These are phyloP conservation scores for Gloeopeniophorella convolvens DNA, from an alignment of 768 basidiomycete genomes.

Conservation along the genomic window DNA sequence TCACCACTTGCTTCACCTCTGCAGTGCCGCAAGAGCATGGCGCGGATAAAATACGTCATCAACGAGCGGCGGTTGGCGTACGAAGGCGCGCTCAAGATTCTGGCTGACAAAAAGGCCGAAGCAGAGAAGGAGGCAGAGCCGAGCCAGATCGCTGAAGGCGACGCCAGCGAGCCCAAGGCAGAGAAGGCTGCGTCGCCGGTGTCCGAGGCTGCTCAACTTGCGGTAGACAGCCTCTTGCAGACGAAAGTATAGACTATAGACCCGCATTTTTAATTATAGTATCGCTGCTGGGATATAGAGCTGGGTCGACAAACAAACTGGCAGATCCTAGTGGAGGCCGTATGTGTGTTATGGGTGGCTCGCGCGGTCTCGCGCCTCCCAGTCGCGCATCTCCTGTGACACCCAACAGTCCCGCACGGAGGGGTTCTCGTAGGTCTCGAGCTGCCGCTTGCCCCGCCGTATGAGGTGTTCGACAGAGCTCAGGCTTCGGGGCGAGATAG, in stretches of 20 bases:
- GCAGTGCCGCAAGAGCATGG: conserved; percentile 92
- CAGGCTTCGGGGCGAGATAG: conserved; percentile 59
- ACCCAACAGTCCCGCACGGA: conserved; percentile 72
- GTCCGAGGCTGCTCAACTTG: conserved; percentile 2
- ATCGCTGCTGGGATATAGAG: too few relatives aligned
- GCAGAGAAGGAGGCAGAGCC: conserved; percentile 1
- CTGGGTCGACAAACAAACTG: too few relatives aligned
- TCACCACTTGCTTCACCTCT: not conserved
- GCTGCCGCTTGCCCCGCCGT: conserved; percentile 57
- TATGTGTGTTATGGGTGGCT: too few relatives aligned
- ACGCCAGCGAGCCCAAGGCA: not conserved
- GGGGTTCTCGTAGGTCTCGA: conserved; percentile 62
- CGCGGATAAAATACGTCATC: conserved; percentile 88
- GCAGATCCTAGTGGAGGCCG: too few relatives aligned
- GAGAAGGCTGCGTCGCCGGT: conserved; percentile 1
- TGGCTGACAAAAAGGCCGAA: conserved; percentile 18
- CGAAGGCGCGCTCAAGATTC: conserved; percentile 47
- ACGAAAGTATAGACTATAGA: too few relatives aligned
- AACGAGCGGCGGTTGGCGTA: conserved; percentile 87
- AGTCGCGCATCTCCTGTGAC: conserved; percentile 61
- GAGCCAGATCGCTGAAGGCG: not conserved
- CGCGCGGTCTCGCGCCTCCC: conserved; percentile 40
- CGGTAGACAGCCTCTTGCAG: conserved; percentile 1
- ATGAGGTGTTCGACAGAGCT: conserved; percentile 69
- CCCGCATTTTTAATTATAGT: too few relatives aligned